Evolutionary conservation across 2,329 filamentous ascomycete species (phyloP), one percentile per base, ranked within the genome.

Genomic region (Cladophialophora carrionii): DNA sequence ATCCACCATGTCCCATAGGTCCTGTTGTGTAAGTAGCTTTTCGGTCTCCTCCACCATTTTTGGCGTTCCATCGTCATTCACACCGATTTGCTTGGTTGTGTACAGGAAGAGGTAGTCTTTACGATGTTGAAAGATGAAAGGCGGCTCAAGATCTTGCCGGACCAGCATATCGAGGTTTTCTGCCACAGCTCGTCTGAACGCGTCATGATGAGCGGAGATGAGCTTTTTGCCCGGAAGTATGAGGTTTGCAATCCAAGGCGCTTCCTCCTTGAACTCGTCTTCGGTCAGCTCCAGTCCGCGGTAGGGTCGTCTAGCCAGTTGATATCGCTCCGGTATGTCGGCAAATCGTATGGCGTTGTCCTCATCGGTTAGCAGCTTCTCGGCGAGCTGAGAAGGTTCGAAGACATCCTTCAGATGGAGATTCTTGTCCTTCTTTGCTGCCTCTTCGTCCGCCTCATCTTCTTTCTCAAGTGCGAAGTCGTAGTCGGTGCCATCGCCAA

Each of bases 401-500:
- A 99, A 99, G 57, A 99, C 94, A 75, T 99, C 94, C 80, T 98
- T 97, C 68, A 99, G 85, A 77, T 97, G 92, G 49, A 98, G 87
- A 52, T 89, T 88, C 73, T 93, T 90, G 70, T 96, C 91, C 67
- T 91, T 90, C 65, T 88, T 85, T 70, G 90, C 84, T 63, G 90
- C 87, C 55, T 91, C 88, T 70, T 96, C 91, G 63, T 87, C 84
- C 70, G 93, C 90, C 57, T 92, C 89, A 53, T 95, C 90, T 77
- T 98, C 93, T 73, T 94, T 83, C 59, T 94, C 90, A 55, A 99
- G 81, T 8, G 94, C 95, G 88, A 96, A 99, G 72, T 93, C 89
- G 75, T 98, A 99, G 74, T 99, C 95, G 70, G 91, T 92, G 62
- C 95, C 94, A 74, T 96, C 92, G 67, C 95, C 95, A 72, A 99